Evolutionary conservation across 176 grass and related monocot genomes (phyloP), one percentile per base, ranked within the genome.

Genomic region (Puccinellia tenuiflora): DNA sequence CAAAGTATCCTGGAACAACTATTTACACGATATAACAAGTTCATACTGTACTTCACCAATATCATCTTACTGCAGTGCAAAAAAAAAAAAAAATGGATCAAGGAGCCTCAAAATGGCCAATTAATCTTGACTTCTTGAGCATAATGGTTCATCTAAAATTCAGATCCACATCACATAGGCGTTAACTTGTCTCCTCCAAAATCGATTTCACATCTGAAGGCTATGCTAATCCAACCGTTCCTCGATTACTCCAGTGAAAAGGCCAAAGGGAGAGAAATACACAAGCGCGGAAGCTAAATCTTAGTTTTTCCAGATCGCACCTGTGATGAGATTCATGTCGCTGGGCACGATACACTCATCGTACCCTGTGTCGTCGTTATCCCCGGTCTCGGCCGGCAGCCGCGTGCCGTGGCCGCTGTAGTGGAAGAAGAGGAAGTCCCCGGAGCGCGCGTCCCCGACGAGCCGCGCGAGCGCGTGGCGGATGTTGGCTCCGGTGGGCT

Each of bases 271-370:
- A 5, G 5, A 26, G 16, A 68, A 66, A 62, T 3, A 16, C 39
- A 5, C 11, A 47, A 11, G 15, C 13, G 21, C 21, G 22, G 17
- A 42, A 11, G 51, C 29, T 22, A 52, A n/a, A 54, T 62, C 21
- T 31, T 6, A 37, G 34, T 60, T 17, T 29, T 71, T 11, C 25
- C 25, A 25, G 45, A 85, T 85, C 61, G 77, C 34, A 98, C 96
- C 96, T 82, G 93, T 96, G 38, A 99, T 96, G 34, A 99, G 96
- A 56, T 99, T 99, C 96, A 99, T 99, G 85, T 99, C 96, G 81
- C 48, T 90, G 35, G 96, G 96, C 31, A 99, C 96, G 86, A 99
- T 99, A 83, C 96, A 99, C 85, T 99, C 96, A 28, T 99, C 96
- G 84, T 93, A 99, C 0, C 96, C 93, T 40, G 96, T 99, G 82